phyloP scores from a whole-genome alignment of 441 rosid species.

The Erysimum cheiri region DNA sequence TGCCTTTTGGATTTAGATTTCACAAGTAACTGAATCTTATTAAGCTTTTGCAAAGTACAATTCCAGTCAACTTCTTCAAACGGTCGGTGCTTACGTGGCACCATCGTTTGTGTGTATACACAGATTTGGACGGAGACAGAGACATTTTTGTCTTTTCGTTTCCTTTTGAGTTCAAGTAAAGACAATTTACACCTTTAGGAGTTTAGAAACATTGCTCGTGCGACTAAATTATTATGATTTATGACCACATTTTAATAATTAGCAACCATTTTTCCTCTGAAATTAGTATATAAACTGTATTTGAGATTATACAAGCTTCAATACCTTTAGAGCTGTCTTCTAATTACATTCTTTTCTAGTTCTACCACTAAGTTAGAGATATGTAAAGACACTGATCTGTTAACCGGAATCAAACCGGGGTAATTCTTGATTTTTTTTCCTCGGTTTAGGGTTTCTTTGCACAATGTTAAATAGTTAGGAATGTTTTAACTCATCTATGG shows the following conservation, averaged over 20 bases:
- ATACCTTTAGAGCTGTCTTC: conserved; percentile 26
- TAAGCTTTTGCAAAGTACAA: conserved; percentile 9
- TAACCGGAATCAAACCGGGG: conserved; percentile 21
- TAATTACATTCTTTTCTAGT: not conserved
- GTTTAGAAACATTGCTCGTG: not conserved
- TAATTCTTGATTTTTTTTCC: conserved; percentile 15
- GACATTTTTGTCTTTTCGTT: conserved; percentile 31
- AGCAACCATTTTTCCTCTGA: not conserved
- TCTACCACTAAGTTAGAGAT: conserved; percentile 31
- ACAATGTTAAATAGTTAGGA: conserved; percentile 19
- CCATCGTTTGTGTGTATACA: not conserved
- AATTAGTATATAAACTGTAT: not conserved
- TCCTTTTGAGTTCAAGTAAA: not conserved
- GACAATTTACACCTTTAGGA: conserved; percentile 37
- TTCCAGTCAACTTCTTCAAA: conserved; percentile 30
- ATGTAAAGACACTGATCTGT: not conserved
- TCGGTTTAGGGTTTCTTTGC: conserved; percentile 23
- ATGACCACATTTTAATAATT: not conserved
- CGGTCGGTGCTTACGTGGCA: conserved; percentile 45
- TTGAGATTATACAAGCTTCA: conserved; percentile 7
- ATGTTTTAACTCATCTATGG: not conserved
- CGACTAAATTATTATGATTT: conserved; percentile 1
- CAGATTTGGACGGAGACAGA: conserved; percentile 39
- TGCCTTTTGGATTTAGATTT: conserved; percentile 32
- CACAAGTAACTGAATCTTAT: conserved; percentile 6